Base-by-base conservation (phyloP, 139 green algal genomes). In the Bryopsis sp. region DNA sequence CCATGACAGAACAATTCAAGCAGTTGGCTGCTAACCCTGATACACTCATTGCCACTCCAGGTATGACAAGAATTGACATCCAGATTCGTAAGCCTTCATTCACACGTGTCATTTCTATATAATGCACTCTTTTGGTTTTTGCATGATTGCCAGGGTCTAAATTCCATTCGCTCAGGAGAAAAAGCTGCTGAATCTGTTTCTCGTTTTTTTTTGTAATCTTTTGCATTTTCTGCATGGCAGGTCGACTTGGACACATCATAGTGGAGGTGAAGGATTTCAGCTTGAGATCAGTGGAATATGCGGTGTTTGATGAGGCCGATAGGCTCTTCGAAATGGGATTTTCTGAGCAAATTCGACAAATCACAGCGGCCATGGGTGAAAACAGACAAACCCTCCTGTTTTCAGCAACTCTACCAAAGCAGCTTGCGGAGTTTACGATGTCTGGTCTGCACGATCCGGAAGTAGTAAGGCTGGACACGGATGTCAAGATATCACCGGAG, bases 281-380 rank as follows among this genome's bases (percentile, higher is more conserved):
- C 38, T 76, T 96, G 36, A 48, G 67, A 2, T 72, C 50, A 0
- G 84, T 95, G 58, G 78, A 94, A 72, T 91, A 90, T 66, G 73
- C 83, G 28, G 88, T 97, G 15, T 86, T 97, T 46, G 93, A 98
- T 59, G 92, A 98, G 75, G 94, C 94, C 2, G 94, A 99, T 80
- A 77, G 94, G 4, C 82, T 99, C 62, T 98, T 98, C 68, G 94
- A 99, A 77, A 96, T 99, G 92, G 94, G 93, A 32, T 96, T 98
- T 78, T 84, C 85, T 1, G 82, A 91, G 26, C 93, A 97, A 84
- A 73, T 97, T 47, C 4, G 58, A 4, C 2, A 22, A 5, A 72
- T 72, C 35, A 46, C 54, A 26, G n/a, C 24, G 31, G 28, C 64
- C 32, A 83, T 96, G 76, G 61, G 74, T 6, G 69, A 89, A 31